These are phyloP conservation scores for Phytophthora sojae DNA, from an alignment of 352 stramenopile species.

Conservation along the genomic window DNA sequence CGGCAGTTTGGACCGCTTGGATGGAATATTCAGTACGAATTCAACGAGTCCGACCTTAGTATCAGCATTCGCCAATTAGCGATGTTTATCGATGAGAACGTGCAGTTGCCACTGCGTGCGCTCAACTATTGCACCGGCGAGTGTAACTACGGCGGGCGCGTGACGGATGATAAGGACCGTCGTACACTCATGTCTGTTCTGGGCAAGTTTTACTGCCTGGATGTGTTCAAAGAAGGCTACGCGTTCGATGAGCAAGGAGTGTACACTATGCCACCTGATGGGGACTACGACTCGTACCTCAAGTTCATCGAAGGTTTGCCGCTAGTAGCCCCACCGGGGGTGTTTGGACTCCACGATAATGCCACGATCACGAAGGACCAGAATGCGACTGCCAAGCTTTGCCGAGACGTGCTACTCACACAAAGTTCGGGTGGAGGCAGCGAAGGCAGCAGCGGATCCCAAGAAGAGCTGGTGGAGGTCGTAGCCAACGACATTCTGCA, in stretches of 20 bases:
- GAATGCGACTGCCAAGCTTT: conserved; percentile 95
- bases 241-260: conserved; percentile 72
- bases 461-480: conserved; percentile 90
- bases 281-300: conserved; percentile 78
- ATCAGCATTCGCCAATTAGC: conserved; percentile 93
- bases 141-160: conserved; percentile 88
- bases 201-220: conserved; percentile 76
- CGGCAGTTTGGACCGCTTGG: conserved; percentile 93
- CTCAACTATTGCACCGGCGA: conserved; percentile 85
- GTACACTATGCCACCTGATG: conserved; percentile 82
- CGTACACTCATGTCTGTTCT: conserved; percentile 79
- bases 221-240: conserved; percentile 70
- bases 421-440: conserved; percentile 81
- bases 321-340: conserved; percentile 86
- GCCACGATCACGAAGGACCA: conserved; percentile 95
- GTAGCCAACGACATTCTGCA: conserved; percentile 90
- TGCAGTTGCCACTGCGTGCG: conserved; percentile 83
- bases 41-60: conserved; percentile 94
- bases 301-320: conserved; percentile 90
- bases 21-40: conserved; percentile 98
- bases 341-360: conserved; percentile 95
- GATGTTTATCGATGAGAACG: conserved; percentile 94
- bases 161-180: conserved; percentile 88
- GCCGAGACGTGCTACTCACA: conserved; percentile 92
- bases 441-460: conserved; percentile 70